Conservation (phyloP, 1,284 basidiomycete species). For the Afroboletus lepidellus region DNA sequence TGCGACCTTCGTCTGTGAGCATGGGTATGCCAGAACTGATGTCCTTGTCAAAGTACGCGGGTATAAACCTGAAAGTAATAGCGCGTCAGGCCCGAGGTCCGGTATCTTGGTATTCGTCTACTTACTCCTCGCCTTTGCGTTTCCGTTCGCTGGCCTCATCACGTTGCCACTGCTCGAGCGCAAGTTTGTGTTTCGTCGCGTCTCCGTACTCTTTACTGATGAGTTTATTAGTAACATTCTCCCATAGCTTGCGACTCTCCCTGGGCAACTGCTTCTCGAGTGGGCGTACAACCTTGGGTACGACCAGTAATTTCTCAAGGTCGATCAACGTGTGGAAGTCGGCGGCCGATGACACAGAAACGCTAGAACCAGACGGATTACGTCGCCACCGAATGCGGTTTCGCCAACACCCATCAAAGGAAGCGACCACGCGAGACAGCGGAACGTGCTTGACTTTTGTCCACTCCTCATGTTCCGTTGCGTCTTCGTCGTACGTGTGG, state of each 20-base stretch:
- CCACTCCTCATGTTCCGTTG: slow-evolving; percentile 71
- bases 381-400: slow-evolving; percentile 80
- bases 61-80: slow-evolving; percentile 61
- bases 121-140: slow-evolving; percentile 73
- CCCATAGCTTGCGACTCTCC: slow-evolving; percentile 91
- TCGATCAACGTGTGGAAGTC: slow-evolving; percentile 78
- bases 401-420: slow-evolving; percentile 89
- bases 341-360: slow-evolving; percentile 39
- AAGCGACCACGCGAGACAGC: slow-evolving; percentile 70
- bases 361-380: slow-evolving; percentile 47
- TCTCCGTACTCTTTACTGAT: slow-evolving; percentile 85
- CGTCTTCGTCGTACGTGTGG: slow-evolving; percentile 71
- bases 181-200: slow-evolving; percentile 84
- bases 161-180: slow-evolving; percentile 88
- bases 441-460: slow-evolving; percentile 92
- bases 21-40: slow-evolving; percentile 70
- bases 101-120: slow-evolving; percentile 24
- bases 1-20: slow-evolving; percentile 69
- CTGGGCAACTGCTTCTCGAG: slow-evolving; percentile 74
- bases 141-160: slow-evolving; percentile 85
- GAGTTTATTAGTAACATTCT: slow-evolving; percentile 76
- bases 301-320: slow-evolving; percentile 67
- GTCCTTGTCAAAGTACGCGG: slow-evolving; percentile 77
- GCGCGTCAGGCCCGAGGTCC: neutral
- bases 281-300: slow-evolving; percentile 85